Percentiles rank a stretch among this genome's conserved stretches.
phyloP scores from a whole-genome alignment of 331 rosid genomes.

The Acacia pycnantha region DNA sequence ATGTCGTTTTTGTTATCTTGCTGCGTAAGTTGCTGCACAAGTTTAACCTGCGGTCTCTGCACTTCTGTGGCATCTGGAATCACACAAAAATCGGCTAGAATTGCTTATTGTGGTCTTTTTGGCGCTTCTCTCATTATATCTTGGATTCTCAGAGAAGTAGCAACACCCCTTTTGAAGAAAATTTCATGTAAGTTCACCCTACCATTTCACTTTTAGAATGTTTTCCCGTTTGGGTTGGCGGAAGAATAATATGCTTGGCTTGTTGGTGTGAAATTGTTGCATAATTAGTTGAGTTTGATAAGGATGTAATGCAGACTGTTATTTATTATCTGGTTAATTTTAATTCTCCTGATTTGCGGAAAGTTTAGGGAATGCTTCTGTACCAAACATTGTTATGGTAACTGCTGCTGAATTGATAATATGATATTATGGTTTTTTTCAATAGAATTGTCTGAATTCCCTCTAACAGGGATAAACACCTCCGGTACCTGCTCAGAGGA shows the following conservation, averaged over 20 bases:
- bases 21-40: slow-evolving; percentile 56
- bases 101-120: slow-evolving; percentile 89
- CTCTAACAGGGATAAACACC: slow-evolving; percentile 62
- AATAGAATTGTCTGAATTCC: slow-evolving; percentile 11
- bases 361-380: neutral
- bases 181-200: slow-evolving; percentile 64
- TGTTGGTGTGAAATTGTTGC: neutral
- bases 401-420: neutral
- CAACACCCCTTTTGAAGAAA: slow-evolving; percentile 80
- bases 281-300: neutral
- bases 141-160: slow-evolving; percentile 92
- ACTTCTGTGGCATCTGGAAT: slow-evolving; percentile 78
- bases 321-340: neutral
- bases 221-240: slow-evolving; percentile 27
- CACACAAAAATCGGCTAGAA: slow-evolving; percentile 75
- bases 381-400: too few species aligned
- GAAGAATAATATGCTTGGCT: slow-evolving; percentile 9
- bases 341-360: neutral
- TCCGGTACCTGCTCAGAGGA: slow-evolving; percentile 57
- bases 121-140: slow-evolving; percentile 75
- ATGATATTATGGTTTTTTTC: neutral
- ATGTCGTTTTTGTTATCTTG: slow-evolving; percentile 79
- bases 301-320: neutral
- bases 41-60: slow-evolving; percentile 82
- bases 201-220: slow-evolving; percentile 14